Base-by-base conservation (phyloP, 495 filamentous ascomycete genomes). In the Margaritispora aquatica region DNA sequence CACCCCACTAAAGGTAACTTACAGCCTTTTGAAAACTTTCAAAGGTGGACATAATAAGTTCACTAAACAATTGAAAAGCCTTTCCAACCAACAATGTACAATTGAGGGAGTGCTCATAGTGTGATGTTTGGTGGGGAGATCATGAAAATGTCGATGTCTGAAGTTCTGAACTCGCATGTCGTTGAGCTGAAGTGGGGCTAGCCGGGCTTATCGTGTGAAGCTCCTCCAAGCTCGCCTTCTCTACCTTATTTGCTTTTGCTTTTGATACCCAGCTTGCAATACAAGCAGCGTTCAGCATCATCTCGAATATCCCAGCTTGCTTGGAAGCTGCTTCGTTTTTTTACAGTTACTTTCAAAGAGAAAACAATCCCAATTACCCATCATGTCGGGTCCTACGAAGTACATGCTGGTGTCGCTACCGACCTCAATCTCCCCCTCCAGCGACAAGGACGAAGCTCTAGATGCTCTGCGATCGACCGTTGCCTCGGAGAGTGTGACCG, bases 361-460 rank as follows among this genome's bases (percentile, higher is more conserved):
- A 53, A 21, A n/a, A 3, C 38, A 44, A 44, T 44, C 29, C 24
- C 52, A n/a, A 53, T 20, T 24, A 26, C 46, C 27, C 49, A 48
- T 5, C 29, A 68, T 68, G 66, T 63, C 66, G 63, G 82, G 80
- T 67, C 69, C 72, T 57, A 73, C 75, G 58, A 84, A 77, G 65
- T 92, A 89, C 74, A 76, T 88, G 63, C 79, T 90, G 65, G 79
- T 92, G 57, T 90, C 88, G 34, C 79, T 92, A 58, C 88, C 88
- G 46, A 83, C 83, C 55, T 87, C 85, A 20, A 89, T 92, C 70
- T 77, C 83, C 53, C 82, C 82, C 62, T 83, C 87, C 52, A 81
- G 83, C 73, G 81, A 90, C 75, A 75, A 80, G 61, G 87, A 95
- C 67, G 92, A 96, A 70, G 93, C 94, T 60, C 76, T 92, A 65